These are phyloP conservation scores for Xylaria arbuscula DNA, from an alignment of 2,329 filamentous ascomycete genomes.

Conservation along the genomic window DNA sequence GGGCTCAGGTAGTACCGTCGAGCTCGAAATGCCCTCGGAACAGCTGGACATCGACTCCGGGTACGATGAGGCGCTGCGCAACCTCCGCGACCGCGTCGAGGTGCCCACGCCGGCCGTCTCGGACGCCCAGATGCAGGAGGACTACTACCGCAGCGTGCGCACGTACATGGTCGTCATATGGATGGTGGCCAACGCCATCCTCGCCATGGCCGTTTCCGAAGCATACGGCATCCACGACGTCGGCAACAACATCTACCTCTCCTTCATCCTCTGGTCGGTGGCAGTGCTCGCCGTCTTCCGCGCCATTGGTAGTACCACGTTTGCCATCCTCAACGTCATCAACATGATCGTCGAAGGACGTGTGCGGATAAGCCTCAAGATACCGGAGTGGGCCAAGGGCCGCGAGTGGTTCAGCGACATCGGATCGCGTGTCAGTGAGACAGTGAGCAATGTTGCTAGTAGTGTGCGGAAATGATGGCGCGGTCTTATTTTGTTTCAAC, in stretches of 20 bases:
- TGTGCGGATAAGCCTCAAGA: constrained; percentile 69
- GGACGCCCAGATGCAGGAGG: constrained; percentile 91
- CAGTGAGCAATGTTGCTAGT: constrained; percentile 60
- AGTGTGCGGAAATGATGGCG: constrained; percentile 40
- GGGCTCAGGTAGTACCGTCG: constrained; percentile 80
- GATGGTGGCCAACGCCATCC: constrained; percentile 91
- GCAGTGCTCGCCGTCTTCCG: constrained; percentile 88
- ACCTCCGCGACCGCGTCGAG: constrained; percentile 91
- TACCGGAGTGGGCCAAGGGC: constrained; percentile 59
- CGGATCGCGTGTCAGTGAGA: constrained; percentile 57
- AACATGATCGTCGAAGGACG: constrained; percentile 89
- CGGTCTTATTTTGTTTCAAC: neutral
- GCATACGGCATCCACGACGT: constrained; percentile 79
- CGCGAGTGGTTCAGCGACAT: constrained; percentile 56
- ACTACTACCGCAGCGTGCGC: constrained; percentile 96
- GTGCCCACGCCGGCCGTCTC: constrained; percentile 71
- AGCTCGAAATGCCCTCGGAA: constrained; percentile 97
- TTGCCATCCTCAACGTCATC: constrained; percentile 84
- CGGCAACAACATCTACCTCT: constrained; percentile 87
- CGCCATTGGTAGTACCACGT: constrained; percentile 82
- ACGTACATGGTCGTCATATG: constrained; percentile 98
- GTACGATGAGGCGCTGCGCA: constrained; percentile 96
- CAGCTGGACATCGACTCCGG: constrained; percentile 98
- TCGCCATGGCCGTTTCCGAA: constrained; percentile 93
- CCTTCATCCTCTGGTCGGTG: constrained; percentile 93